phyloP scores from a whole-genome alignment of 306 rosid species.

The Cicer pinnatifidum region DNA sequence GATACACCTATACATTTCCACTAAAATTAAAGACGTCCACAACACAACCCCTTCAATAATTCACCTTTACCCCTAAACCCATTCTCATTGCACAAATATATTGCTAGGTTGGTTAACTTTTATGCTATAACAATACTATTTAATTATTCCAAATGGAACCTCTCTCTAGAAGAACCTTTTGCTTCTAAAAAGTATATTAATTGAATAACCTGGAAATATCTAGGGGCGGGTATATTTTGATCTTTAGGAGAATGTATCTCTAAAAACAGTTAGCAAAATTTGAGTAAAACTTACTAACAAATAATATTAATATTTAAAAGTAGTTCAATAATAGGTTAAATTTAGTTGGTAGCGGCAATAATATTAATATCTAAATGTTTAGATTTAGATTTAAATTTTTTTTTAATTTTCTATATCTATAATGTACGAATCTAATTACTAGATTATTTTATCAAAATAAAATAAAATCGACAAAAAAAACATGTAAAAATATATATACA shows the following conservation, averaged over 20 bases:
- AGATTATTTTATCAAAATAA: no score
- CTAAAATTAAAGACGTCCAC: constrained; percentile 24
- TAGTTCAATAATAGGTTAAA: constrained; percentile 40
- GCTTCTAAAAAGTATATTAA: neutral
- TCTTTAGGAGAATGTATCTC: constrained; percentile 4
- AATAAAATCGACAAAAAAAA: no score
- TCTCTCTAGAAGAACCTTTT: constrained; percentile 10
- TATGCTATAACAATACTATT: neutral
- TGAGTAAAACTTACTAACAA: neutral
- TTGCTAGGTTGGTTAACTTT: constrained; percentile 21
- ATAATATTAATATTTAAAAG: constrained; percentile 15
- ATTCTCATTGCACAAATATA: constrained; percentile 30
- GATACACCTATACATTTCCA: constrained; percentile 29
- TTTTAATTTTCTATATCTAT: no score
- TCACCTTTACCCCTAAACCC: constrained; percentile 22
- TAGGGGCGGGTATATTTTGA: neutral
- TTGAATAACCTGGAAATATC: constrained; percentile 26
- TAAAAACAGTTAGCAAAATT: neutral
- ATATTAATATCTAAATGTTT: no score
- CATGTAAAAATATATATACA: no score
- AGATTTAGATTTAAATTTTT: no score
- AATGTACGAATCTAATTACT: no score
- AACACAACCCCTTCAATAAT: constrained; percentile 43
- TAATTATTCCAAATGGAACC: constrained; percentile 8
- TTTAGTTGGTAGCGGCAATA: no score